Evolutionary conservation across 805 yeast species (phyloP).

Genomic region (Zygotorulaspora florentina): DNA sequence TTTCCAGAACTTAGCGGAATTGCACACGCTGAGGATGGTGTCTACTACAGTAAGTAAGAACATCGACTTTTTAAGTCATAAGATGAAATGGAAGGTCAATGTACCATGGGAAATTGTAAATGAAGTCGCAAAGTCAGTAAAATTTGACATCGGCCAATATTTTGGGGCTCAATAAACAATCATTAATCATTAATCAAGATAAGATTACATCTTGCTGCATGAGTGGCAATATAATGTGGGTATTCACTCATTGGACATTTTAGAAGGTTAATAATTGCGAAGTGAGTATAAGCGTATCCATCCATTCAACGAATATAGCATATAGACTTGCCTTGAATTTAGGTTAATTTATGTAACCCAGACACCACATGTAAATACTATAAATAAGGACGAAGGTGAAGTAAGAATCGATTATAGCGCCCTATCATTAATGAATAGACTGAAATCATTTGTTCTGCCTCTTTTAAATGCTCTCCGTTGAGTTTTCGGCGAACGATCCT

Average conservation of each 20-base stretch:
- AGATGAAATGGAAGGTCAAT: conserved; percentile 75
- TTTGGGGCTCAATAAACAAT: conserved; percentile 27
- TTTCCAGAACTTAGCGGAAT: conserved; percentile 56
- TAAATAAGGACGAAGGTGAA: no score
- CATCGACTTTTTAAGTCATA: conserved; percentile 57
- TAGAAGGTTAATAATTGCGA: no score
- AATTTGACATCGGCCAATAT: conserved; percentile 63
- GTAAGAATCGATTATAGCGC: no score
- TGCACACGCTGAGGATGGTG: conserved; percentile 50
- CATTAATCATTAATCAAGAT: neutral
- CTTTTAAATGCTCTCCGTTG: neutral
- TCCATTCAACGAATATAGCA: no score
- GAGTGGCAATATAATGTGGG: neutral
- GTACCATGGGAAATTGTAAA: conserved; percentile 62
- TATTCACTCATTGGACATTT: no score
- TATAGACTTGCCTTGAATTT: no score
- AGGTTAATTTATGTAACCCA: no score
- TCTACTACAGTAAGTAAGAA: conserved; percentile 39
- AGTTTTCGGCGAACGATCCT: conserved; percentile 3
- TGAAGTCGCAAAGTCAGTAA: conserved; percentile 57
- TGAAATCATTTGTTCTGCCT: no score
- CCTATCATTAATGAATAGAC: no score
- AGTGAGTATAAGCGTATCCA: no score
- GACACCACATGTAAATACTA: no score
- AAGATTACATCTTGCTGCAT: neutral